A percentile compares a stretch with the other conserved stretches of the same genome.
Conservation (phyloP, 1,284 basidiomycete genomes). For the Pseudozyma tsukubaensis region DNA sequence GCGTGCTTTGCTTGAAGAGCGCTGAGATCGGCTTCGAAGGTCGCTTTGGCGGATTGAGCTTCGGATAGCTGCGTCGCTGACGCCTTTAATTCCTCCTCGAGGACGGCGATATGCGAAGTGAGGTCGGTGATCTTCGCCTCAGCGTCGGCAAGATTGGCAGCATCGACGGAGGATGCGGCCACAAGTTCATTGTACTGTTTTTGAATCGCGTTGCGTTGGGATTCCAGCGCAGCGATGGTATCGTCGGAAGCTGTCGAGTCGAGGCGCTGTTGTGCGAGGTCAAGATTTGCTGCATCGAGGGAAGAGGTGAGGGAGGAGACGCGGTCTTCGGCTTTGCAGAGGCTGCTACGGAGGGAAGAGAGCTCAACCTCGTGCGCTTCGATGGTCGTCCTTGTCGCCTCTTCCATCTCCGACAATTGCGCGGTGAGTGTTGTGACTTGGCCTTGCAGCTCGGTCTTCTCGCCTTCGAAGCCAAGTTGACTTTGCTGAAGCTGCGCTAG, state of each 20-base stretch:
- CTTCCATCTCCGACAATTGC: not conserved
- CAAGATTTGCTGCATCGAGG: too few relatives aligned
- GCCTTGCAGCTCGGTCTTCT: slow-evolving; percentile 6
- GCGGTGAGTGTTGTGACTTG: not conserved
- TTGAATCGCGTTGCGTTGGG: not conserved
- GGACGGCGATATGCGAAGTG: not conserved
- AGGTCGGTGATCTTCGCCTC: not conserved
- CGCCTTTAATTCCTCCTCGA: not conserved
- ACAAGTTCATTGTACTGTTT: not conserved
- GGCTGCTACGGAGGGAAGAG: too few relatives aligned
- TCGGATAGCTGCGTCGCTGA: not conserved
- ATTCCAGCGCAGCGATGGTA: not conserved
- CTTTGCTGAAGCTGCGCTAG: too few relatives aligned
- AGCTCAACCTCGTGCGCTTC: too few relatives aligned
- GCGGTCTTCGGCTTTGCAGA: too few relatives aligned
- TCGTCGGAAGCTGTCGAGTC: too few relatives aligned
- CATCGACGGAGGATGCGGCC: not conserved
- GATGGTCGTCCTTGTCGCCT: too few relatives aligned
- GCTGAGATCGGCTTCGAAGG: not conserved
- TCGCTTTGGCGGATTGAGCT: not conserved
- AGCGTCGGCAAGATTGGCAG: not conserved
- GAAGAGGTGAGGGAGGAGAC: too few relatives aligned
- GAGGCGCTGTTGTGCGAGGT: too few relatives aligned
- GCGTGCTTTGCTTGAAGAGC: slow-evolving; percentile 7
- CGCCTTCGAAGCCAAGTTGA: too few relatives aligned